These are phyloP conservation scores for Entomophthora muscae DNA, from an alignment of 371 early-diverging fungal species.

Conservation along the genomic window DNA sequence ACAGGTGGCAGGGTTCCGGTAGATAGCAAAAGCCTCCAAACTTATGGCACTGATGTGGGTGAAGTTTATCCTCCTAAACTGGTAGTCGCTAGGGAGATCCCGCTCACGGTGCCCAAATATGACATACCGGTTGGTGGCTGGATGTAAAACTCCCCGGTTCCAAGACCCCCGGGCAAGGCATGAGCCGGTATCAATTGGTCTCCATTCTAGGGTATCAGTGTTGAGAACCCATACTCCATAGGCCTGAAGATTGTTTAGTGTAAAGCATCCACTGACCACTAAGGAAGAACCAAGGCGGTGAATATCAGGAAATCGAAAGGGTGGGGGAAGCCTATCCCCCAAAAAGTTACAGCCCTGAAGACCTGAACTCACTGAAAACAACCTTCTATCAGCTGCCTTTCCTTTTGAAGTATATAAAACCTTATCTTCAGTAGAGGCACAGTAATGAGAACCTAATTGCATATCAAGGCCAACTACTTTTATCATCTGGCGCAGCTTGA, in stretches of 20 bases:
- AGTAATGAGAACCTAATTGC: background rate
- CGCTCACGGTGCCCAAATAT: constrained; percentile 54
- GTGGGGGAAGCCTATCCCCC: constrained; percentile 25
- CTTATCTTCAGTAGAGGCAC: background rate
- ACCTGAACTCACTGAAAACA: background rate
- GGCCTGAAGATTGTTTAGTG: constrained; percentile 38
- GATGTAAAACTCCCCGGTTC: constrained; percentile 51
- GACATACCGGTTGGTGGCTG: constrained; percentile 33
- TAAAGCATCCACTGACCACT: constrained; percentile 51
- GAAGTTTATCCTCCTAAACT: constrained; percentile 54
- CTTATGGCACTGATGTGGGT: constrained; percentile 47
- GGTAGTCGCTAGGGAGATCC: constrained; percentile 48
- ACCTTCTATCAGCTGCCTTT: background rate
- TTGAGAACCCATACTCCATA: constrained; percentile 62
- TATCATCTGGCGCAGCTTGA: constrained; percentile 15
- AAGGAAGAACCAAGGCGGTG: constrained; percentile 44
- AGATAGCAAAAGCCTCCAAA: constrained; percentile 53
- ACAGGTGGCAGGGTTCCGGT: constrained; percentile 22
- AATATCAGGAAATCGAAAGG: constrained; percentile 59
- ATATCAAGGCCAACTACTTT: background rate
- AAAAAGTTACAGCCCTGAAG: background rate
- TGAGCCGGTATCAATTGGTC: constrained; percentile 43
- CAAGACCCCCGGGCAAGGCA: constrained; percentile 47
- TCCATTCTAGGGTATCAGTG: constrained; percentile 40
- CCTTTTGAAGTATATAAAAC: background rate